Conservation (phyloP, 2,329 filamentous ascomycete genomes). For the Pseudonectria foliicola region DNA sequence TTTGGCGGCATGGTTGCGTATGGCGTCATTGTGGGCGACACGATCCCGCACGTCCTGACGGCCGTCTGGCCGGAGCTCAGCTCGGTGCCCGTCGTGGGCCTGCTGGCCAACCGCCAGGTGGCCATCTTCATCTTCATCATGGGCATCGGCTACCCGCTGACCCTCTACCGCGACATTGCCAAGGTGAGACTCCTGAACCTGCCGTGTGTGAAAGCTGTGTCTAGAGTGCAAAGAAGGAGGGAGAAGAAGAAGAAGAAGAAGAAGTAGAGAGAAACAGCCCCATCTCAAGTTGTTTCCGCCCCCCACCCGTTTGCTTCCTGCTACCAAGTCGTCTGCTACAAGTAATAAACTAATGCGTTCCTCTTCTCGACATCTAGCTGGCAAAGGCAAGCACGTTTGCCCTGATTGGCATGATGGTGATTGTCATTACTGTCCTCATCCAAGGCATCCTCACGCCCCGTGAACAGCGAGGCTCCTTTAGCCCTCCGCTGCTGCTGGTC, state of each 20-base stretch:
- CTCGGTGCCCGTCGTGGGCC: conserved; percentile 68
- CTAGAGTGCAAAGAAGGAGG: not conserved
- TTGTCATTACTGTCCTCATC: conserved; percentile 78
- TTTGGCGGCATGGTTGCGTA: conserved; percentile 99
- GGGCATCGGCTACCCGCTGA: conserved; percentile 82
- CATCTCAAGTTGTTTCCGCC: too few relatives aligned
- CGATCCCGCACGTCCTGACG: conserved; percentile 81
- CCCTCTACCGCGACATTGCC: conserved; percentile 91
- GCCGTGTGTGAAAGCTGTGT: not conserved
- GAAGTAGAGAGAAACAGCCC: too few relatives aligned
- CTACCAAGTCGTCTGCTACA: too few relatives aligned
- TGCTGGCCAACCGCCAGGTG: conserved; percentile 72
- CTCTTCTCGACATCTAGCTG: conserved; percentile 46
- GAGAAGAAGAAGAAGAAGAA: too few relatives aligned
- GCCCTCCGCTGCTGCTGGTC: conserved; percentile 63
- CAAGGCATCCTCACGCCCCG: conserved; percentile 70
- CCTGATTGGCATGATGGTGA: conserved; percentile 85
- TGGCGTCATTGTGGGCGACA: conserved; percentile 94
- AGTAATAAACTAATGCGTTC: conserved; percentile 7
- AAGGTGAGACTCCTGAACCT: conserved; percentile 54
- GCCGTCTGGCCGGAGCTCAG: conserved; percentile 73
- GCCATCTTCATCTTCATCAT: conserved; percentile 85
- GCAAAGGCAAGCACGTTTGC: conserved; percentile 94
- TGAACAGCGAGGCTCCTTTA: conserved; percentile 65
- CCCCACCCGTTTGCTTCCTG: too few relatives aligned